Base-by-base conservation (phyloP, 2,329 filamentous ascomycete species). In the Tolypocladium pustulatum region DNA sequence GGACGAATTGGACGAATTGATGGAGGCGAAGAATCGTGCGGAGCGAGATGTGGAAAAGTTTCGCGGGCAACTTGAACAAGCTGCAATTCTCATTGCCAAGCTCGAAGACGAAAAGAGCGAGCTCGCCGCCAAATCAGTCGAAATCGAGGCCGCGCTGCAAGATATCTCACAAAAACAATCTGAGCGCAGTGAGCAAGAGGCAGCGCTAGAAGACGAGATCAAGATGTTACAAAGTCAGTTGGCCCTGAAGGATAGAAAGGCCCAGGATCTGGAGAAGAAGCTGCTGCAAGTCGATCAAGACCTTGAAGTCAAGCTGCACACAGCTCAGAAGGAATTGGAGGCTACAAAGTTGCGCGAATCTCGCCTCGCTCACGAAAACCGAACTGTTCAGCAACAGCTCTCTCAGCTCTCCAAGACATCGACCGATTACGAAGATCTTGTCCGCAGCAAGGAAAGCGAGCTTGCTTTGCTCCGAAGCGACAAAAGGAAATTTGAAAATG, bases 381-480 rank as follows among this genome's bases (percentile, higher is more conserved):
- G 85, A 15, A 85, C 89, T 52, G 84, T 96, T 54, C 88, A 95
- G 57, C 84, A 91, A 65, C 91, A 97, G 67, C 85, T 99, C 57
- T 83, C 89, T 0, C 87, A 96, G 64, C 78, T 99, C 22, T 94
- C 94, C 0, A 86, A 90, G 55, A 97, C 93, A 0, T 96, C 93
- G 0, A 95, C 91, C 0, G 91, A 92, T 68, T 97, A 96, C 64
- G 94, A 99, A 72, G 93, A 97, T 66, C 82, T 97, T 51, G 88
- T 99, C 30, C 84, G 91, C 30, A 87, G 89, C 60, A 99, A 97
- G 71, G 94, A 99, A 69, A 96, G 92, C 71, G 95, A 99, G 69
- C 78, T 99, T 25, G 82, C 88, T 0, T 81, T 97, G 53, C 80
- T 97, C 38, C 90, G 91, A 65, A 85, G 86, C 13, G 94, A 99